phyloP scores from a whole-genome alignment of 805 yeast genomes.

The Kazachstania martiniae region DNA sequence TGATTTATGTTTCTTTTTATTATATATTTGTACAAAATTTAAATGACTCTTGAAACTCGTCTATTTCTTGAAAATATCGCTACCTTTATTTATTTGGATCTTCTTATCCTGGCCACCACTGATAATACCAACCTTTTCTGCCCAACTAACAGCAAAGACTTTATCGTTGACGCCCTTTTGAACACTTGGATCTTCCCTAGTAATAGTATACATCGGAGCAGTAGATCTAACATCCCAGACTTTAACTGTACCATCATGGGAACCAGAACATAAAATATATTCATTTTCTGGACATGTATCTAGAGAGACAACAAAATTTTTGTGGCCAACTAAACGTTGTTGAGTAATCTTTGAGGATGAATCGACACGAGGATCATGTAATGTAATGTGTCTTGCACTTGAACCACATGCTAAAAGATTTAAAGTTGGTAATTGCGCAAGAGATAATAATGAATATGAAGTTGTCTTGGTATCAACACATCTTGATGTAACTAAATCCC shows the following conservation, averaged over 20 bases:
- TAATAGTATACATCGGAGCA: slow-evolving; percentile 68
- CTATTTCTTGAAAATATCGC: slow-evolving; percentile 26
- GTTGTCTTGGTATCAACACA: slow-evolving; percentile 84
- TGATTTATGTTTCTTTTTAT: no score
- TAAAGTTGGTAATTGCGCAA: slow-evolving; percentile 54
- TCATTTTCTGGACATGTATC: slow-evolving; percentile 67
- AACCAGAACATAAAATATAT: slow-evolving; percentile 76
- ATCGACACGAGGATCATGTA: slow-evolving; percentile 78
- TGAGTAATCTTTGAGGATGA: slow-evolving; percentile 49
- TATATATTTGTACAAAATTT: no score
- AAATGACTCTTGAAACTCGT: no score
- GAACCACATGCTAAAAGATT: slow-evolving; percentile 86
- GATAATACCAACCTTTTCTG: slow-evolving; percentile 62
- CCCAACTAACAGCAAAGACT: slow-evolving; percentile 86
- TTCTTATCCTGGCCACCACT: slow-evolving; percentile 94
- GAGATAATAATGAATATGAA: slow-evolving; percentile 70
- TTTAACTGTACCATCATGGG: slow-evolving; percentile 93
- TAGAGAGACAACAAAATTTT: slow-evolving; percentile 77
- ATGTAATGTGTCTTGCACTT: slow-evolving; percentile 90
- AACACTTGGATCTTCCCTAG: slow-evolving; percentile 49
- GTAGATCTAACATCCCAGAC: slow-evolving; percentile 94
- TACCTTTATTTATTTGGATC: slow-evolving; percentile 64
- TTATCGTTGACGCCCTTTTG: slow-evolving; percentile 41
- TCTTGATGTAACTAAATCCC: slow-evolving; percentile 86
- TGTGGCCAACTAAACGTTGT: slow-evolving; percentile 77